These are phyloP conservation scores for Globisporangium polare DNA, from an alignment of 352 stramenopile genomes.

Conservation along the genomic window DNA sequence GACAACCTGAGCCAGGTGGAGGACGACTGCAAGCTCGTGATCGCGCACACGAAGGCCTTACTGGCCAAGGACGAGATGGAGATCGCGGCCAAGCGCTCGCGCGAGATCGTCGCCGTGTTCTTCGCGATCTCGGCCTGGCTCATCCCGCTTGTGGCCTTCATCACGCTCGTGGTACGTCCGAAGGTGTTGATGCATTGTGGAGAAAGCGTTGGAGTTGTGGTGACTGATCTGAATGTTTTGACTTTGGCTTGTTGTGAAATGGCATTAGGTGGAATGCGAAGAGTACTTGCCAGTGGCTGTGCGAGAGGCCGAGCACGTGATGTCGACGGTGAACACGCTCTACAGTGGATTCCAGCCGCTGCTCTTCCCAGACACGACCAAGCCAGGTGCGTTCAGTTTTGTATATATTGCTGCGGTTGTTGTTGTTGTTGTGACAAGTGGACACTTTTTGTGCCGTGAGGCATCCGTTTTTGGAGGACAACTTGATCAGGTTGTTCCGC, in stretches of 20 bases:
- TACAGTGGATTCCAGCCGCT: conserved; percentile 35
- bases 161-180: conserved; percentile 31
- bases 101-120: conserved; percentile 38
- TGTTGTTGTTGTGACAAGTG: neutral
- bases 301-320: conserved; percentile 34
- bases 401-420: neutral
- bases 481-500: neutral
- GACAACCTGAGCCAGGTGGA: conserved; percentile 61
- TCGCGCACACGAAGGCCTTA: conserved; percentile 24
- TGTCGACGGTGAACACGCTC: conserved; percentile 29
- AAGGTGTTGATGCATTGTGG: no score
- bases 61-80: conserved; percentile 38
- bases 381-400: conserved; percentile 20
- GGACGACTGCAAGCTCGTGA: conserved; percentile 31
- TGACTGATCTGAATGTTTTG: no score
- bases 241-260: no score
- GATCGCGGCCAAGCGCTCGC: conserved; percentile 35
- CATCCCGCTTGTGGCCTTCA: conserved; percentile 37
- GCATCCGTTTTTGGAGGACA: neutral
- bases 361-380: conserved; percentile 23
- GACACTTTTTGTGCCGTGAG: neutral
- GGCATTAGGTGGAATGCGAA: conserved; percentile 44
- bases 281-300: conserved; percentile 26
- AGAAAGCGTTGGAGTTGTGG: no score
- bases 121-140: conserved; percentile 41